A percentile compares a stretch with the other conserved stretches of the same genome.
Evolutionary conservation across 345 rosid species (phyloP).

Genomic region (Diplotaxis tenuifolia): DNA sequence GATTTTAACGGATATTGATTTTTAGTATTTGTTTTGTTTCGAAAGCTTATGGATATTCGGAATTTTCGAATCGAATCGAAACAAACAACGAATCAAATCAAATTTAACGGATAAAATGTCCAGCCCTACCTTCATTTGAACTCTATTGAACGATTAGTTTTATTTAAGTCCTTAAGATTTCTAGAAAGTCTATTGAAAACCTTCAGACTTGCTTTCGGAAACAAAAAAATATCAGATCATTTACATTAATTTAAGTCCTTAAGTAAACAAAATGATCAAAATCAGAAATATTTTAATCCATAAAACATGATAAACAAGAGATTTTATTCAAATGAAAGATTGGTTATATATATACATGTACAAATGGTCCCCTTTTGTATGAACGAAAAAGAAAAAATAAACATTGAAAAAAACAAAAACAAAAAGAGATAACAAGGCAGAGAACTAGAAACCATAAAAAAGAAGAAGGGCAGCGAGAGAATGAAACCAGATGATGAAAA

Average conservation of each 20-base stretch:
- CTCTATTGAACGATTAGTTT: not conserved
- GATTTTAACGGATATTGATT: too few species aligned
- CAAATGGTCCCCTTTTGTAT: not conserved
- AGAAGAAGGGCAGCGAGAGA: not conserved
- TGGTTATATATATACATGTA: not conserved
- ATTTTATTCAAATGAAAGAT: not conserved
- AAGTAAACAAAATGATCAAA: not conserved
- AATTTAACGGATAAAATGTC: too few species aligned
- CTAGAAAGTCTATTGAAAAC: not conserved
- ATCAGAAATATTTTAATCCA: not conserved
- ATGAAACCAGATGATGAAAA: slow-evolving; percentile 2
- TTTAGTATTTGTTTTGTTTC: too few species aligned
- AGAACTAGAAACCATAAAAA: not conserved
- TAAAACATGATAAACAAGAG: not conserved
- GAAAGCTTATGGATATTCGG: too few species aligned
- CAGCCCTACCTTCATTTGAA: too few species aligned
- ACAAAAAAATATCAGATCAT: too few species aligned
- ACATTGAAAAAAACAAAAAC: too few species aligned
- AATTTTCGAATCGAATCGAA: too few species aligned
- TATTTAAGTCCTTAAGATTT: not conserved
- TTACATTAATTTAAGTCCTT: not conserved
- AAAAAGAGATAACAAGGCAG: not conserved
- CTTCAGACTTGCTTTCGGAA: too few species aligned
- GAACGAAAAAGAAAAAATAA: not conserved
- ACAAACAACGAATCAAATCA: too few species aligned